Evolutionary conservation across 306 rosid genomes (phyloP), one percentile per base, ranked within the genome.

Genomic region (Vigna hirtella): DNA sequence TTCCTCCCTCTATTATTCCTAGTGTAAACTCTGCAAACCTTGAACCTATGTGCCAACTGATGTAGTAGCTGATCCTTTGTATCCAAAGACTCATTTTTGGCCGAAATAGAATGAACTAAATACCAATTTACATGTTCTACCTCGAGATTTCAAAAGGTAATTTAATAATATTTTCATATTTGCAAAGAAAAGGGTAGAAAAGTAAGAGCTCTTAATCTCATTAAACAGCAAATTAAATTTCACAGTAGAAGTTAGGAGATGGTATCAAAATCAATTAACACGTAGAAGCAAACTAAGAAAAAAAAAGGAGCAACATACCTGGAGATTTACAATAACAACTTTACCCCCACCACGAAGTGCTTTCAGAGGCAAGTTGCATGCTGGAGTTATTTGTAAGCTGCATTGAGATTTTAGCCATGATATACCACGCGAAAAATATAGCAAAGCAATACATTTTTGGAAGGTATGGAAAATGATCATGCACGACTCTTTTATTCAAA

Each of bases 341-440:
- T 95, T 87, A 38, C 99, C 99, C 78, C 99, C 99, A 68, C 98
- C 94, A 24, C 93, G 99, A 73, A 91, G 89, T 30, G 98, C 88
- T 90, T 87, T 91, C 72, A 95, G 78, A 87, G 99, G 98, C 73
- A 95, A 92, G 89, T 95, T 93, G 87, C 99, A 95, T 22, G 99
- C 99, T 66, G 99, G 99, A 77, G 99, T 95, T 79, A 95, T 95
- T 87, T 95, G 99, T 86, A 95, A 83, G 83, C 98, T 95, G 96
- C 88, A 86, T 15, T 28, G 73, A 83, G 63, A 81, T 72, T 77
- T 83, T 67, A 50, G 80, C 74, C 77, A 81, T 34, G 65, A 70
- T 48, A 62, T 66, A 30, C 58, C 70, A 70, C 83, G 70, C 72
- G 72, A 75, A 61, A 57, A 57, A 34, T 61, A 40, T 59, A 40